Conservation (phyloP, 2,329 filamentous ascomycete species). For the Aspergillus sp. region DNA sequence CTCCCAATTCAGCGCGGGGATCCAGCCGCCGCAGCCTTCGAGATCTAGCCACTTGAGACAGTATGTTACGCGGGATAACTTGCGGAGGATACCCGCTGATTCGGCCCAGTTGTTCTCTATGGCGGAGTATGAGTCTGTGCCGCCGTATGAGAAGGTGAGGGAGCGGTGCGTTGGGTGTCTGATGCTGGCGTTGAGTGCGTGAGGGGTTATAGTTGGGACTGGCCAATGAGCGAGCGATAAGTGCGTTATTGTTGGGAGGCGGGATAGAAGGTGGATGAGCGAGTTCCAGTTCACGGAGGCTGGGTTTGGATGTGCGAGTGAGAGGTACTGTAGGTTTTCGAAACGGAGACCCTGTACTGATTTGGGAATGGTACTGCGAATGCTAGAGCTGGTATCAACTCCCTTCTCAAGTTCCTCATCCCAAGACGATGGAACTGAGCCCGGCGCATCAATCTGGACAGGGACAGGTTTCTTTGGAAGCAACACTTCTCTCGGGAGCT, state of each 20-base stretch:
- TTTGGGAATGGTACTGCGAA: slow-evolving; percentile 22
- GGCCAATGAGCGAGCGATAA: slow-evolving; percentile 68
- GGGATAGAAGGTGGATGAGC: slow-evolving; percentile 57
- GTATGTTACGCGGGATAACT: slow-evolving; percentile 60
- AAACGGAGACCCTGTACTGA: slow-evolving; percentile 47
- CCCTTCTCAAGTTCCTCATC: slow-evolving; percentile 37
- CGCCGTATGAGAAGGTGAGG: slow-evolving; percentile 53
- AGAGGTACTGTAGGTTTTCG: slow-evolving; percentile 60
- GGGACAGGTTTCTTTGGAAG: slow-evolving; percentile 23
- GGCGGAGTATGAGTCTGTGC: slow-evolving; percentile 57
- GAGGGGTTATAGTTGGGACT: slow-evolving; percentile 60
- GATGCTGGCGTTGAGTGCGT: slow-evolving; percentile 53
- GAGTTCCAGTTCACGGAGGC: slow-evolving; percentile 58
- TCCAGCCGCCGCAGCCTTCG: slow-evolving; percentile 63
- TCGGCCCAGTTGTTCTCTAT: slow-evolving; percentile 61
- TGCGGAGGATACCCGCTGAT: slow-evolving; percentile 59
- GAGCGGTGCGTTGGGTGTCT: slow-evolving; percentile 44
- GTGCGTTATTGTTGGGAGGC: slow-evolving; percentile 62
- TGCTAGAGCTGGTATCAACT: neutral
- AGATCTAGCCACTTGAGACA: slow-evolving; percentile 66
- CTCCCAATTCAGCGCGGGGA: slow-evolving; percentile 55
- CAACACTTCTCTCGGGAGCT: slow-evolving; percentile 52
- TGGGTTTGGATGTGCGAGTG: slow-evolving; percentile 56
- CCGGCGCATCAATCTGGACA: slow-evolving; percentile 11
- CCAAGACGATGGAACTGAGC: slow-evolving; percentile 45